Evolutionary conservation across 495 filamentous ascomycete species (phyloP).

Genomic region (Podospora tetraspora): DNA sequence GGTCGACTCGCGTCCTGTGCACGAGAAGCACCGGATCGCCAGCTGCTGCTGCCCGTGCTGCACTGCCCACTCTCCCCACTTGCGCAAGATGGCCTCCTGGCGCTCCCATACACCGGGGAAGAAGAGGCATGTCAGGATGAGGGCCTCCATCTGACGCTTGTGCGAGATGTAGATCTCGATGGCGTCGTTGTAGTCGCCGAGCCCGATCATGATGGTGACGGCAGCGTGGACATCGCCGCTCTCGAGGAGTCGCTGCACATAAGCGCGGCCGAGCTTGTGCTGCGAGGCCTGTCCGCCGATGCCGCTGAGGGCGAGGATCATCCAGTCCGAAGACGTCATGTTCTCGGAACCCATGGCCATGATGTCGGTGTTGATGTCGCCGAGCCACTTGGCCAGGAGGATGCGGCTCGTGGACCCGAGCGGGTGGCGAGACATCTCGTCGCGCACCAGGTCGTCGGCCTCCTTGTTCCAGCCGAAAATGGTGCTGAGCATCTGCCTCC

Average conservation of each 20-base stretch:
- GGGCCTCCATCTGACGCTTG: constrained; percentile 84
- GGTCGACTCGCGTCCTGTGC: constrained; percentile 64
- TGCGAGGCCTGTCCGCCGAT: constrained; percentile 76
- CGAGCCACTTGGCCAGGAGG: constrained; percentile 85
- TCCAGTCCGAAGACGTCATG: constrained; percentile 90
- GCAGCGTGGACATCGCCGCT: constrained; percentile 88
- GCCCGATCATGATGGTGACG: constrained; percentile 81
- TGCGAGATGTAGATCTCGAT: constrained; percentile 95
- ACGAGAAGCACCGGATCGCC: constrained; percentile 88
- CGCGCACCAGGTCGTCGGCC: constrained; percentile 72
- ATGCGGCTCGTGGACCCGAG: constrained; percentile 68
- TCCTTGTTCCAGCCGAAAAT: constrained; percentile 96
- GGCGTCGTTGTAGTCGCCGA: constrained; percentile 90
- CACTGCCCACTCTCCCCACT: constrained; percentile 92
- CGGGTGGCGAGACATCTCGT: constrained; percentile 76
- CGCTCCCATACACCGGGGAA: constrained; percentile 81
- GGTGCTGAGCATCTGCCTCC: constrained; percentile 84
- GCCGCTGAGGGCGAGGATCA: constrained; percentile 86
- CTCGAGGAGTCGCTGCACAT: constrained; percentile 85
- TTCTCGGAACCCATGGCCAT: constrained; percentile 76
- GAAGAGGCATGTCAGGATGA: constrained; percentile 70
- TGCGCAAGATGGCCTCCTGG: constrained; percentile 76
- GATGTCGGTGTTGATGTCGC: constrained; percentile 74
- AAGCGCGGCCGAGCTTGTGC: constrained; percentile 85
- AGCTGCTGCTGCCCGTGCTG: constrained; percentile 81